Base-by-base conservation (phyloP, 805 yeast species). In the Nakazawaea peltata region DNA sequence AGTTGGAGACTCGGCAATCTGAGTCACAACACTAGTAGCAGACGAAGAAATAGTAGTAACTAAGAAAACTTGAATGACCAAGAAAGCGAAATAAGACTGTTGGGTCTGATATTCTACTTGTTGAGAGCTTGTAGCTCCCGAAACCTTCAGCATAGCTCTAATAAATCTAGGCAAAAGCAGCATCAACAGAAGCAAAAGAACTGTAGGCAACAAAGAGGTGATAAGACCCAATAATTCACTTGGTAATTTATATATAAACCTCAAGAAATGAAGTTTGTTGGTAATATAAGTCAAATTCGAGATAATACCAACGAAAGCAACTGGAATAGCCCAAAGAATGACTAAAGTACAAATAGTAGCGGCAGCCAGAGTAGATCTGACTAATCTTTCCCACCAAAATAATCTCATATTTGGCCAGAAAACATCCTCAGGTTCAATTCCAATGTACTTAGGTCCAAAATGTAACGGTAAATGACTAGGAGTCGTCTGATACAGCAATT, bases 371-470 rank as follows among this genome's bases (percentile, higher is more conserved):
- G 67, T 53, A 23, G 59, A 53, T 60, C 90, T 67, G 10, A 63
- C 59, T 14, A 79, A 52, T 47, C 77, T 60, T 56, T 82, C 94
- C 81, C 85, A 80, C 88, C 92, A 82, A 47, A 74, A 74, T 56
- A 82, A 54, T 51, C 92, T 67, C 74, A 81, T 62, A 53, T 82
- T 82, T 34, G 71, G 54, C 92, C 92, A 82, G 41, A 68, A 58
- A 29, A 82, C 60, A 48, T 81, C 80, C 1, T 49, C 56, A 2
- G 88, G 84, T 39, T 71, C 77, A 33, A 78, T 55, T 26, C 88
- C 88, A 32, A 72, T 67, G 44, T 63, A 67, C 13, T 71, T 67
- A 4, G 87, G 85, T 16, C 57, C 45, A 68, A 81, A 65, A 44
- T 74, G 67, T 43, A 81, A 54, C 0, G 92, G 86, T 30, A 63